Conservation (phyloP, 1,284 basidiomycete species). For the Ceratobasidium sp. region DNA sequence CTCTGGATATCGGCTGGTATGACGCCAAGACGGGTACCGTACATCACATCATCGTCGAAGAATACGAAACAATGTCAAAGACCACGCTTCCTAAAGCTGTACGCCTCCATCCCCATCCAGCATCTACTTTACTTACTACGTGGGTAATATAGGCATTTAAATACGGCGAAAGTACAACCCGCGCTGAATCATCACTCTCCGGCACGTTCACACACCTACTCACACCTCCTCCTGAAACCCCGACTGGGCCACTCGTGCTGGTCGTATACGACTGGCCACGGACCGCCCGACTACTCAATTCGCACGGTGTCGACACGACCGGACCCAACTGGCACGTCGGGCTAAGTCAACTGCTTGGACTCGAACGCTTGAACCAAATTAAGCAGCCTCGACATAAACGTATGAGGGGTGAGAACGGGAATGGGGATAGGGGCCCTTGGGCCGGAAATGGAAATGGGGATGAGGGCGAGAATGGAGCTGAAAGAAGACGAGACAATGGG, state of each 20-base stretch:
- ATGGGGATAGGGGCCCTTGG: background rate
- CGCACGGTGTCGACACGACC: slow-evolving; percentile 3
- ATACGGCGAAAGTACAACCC: slow-evolving; percentile 12
- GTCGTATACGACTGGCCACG: slow-evolving; percentile 34
- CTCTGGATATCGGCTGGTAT: slow-evolving; percentile 34
- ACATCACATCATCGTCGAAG: slow-evolving; percentile 25
- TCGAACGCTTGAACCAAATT: background rate
- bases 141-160: slow-evolving; percentile 4
- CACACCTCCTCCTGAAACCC: background rate
- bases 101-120: background rate
- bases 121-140: no score
- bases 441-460: background rate
- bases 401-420: no score
- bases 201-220: slow-evolving; percentile 4
- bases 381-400: no score
- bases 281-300: slow-evolving; percentile 8
- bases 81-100: slow-evolving; percentile 13
- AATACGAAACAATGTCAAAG: slow-evolving; percentile 9
- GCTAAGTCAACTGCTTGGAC: slow-evolving; percentile 11
- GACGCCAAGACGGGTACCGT: background rate
- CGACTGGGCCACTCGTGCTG: slow-evolving; percentile 4
- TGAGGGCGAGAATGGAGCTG: background rate
- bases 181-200: background rate
- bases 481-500: background rate
- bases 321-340: slow-evolving; percentile 9